A percentile compares a stretch with the other conserved stretches of the same genome.
Evolutionary conservation across 2,329 filamentous ascomycete genomes (phyloP).

Genomic region (Berkeleyomyces basicola): DNA sequence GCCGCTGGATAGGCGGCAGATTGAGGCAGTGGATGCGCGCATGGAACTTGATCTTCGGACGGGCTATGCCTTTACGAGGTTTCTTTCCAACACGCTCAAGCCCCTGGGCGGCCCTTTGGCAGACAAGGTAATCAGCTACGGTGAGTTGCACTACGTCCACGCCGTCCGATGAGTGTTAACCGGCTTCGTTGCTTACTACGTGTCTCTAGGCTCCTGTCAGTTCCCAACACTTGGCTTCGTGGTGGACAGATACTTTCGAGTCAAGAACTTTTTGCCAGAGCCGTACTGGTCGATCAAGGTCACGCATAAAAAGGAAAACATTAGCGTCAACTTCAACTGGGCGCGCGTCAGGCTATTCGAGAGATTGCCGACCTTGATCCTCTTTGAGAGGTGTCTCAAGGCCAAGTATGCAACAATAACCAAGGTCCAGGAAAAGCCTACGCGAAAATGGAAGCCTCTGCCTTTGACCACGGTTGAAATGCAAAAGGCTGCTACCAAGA

Average conservation of each 20-base stretch:
- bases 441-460: constrained; percentile 83
- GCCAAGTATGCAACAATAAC: constrained; percentile 64
- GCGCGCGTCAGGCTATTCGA: constrained; percentile 72
- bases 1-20: constrained; percentile 67
- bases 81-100: constrained; percentile 66
- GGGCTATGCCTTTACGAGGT: constrained; percentile 80
- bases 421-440: constrained; percentile 79
- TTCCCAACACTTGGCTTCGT: constrained; percentile 96
- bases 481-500: constrained; percentile 83
- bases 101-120: constrained; percentile 50
- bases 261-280: constrained; percentile 86
- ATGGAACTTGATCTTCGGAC: constrained; percentile 90
- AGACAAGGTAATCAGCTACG: constrained; percentile 61
- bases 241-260: constrained; percentile 85
- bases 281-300: constrained; percentile 86
- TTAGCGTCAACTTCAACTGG: constrained; percentile 76
- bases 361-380: constrained; percentile 57
- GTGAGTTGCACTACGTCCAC: constrained; percentile 26
- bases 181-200: not conserved
- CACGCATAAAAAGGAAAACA: constrained; percentile 57
- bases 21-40: constrained; percentile 70
- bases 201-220: constrained; percentile 59
- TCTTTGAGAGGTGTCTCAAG: constrained; percentile 71
- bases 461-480: constrained; percentile 91
- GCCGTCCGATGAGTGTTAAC: not conserved